Base-by-base conservation (phyloP, 2,329 filamentous ascomycete species). In the Knufia fluminis region DNA sequence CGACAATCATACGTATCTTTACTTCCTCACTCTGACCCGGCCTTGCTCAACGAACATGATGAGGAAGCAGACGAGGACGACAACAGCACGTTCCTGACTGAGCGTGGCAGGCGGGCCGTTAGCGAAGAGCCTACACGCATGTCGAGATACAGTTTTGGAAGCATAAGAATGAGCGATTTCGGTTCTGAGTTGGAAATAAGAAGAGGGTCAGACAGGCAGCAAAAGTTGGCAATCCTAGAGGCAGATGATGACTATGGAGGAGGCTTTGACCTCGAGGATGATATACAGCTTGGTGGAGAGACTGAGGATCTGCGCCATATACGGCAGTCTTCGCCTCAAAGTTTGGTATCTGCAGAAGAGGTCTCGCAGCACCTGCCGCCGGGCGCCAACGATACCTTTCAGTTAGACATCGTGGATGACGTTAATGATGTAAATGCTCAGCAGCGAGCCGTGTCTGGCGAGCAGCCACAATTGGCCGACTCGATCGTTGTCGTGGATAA, bases 111-210 rank as follows among this genome's bases (percentile, higher is more conserved):
- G 38, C 59, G 67, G 53, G 69, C 68, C 14, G 60, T 64, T 2
- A 64, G 61, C 41, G 64, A 67, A 33, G 61, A 65, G 31, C 66
- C 69, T 28, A 62, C 54, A 19, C 63, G 65, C 23, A 46, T 71
- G 14, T 70, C 67, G 10, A 67, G 68, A 52, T 68, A 70, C 52
- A 71, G 73, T 52, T 65, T 68, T 46, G 67, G 64, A 10, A 65
- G 62, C 44, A 60, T 64, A 19, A 61, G 69, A 17, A 60, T 75
- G 42, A 77, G 73, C 56, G 75, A 76, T 49, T 77, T 77, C 55
- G 72, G 65, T 64, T 48, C 66, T 59, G 45, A 70, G 62, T 17
- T 64, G 61, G 54, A 62, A 59, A 52, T 62, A 61, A n/a, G 60
- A 56, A 53, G 52, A 54, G 17, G 52, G 28, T 50, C 52, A 26